A percentile compares a stretch with the other conserved stretches of the same genome.
Conservation (phyloP, 164 flowering plant genomes). For the Berberis thunbergii region DNA sequence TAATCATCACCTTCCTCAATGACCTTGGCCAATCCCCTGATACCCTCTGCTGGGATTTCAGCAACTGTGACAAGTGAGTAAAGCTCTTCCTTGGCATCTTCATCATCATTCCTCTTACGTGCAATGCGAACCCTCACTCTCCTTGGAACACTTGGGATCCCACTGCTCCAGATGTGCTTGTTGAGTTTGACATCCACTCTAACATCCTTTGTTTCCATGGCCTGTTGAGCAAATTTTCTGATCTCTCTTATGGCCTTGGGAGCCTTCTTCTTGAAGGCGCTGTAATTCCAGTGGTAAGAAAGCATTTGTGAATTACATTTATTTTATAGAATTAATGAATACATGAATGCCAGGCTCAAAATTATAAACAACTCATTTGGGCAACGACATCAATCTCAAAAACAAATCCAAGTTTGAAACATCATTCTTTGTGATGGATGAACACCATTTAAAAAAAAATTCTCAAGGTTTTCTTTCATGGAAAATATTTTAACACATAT, state of each 20-base stretch:
- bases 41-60: slow-evolving; percentile 6
- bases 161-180: slow-evolving; percentile 12
- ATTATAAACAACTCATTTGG: too few relatives aligned
- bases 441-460: too few relatives aligned
- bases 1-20: slow-evolving; percentile 12
- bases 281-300: neutral
- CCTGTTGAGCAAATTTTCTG: slow-evolving; percentile 8
- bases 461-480: too few relatives aligned
- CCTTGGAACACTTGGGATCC: slow-evolving; percentile 10
- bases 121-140: slow-evolving; percentile 12
- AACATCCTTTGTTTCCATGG: slow-evolving; percentile 11
- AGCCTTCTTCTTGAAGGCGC: slow-evolving; percentile 13
- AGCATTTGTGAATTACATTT: too few relatives aligned
- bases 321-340: too few relatives aligned
- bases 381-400: too few relatives aligned
- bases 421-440: too few relatives aligned
- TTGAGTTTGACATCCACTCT: slow-evolving; percentile 10
- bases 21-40: slow-evolving; percentile 7
- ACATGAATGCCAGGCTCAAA: too few relatives aligned
- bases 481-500: too few relatives aligned
- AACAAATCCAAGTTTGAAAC: too few relatives aligned
- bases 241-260: slow-evolving; percentile 11
- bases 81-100: slow-evolving; percentile 12
- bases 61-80: slow-evolving; percentile 11
- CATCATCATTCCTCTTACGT: slow-evolving; percentile 11